Evolutionary conservation across 1,139 yeast species (phyloP), one percentile per base, ranked within the genome.

Genomic region (Nadsonia starkeyi-henricii): DNA sequence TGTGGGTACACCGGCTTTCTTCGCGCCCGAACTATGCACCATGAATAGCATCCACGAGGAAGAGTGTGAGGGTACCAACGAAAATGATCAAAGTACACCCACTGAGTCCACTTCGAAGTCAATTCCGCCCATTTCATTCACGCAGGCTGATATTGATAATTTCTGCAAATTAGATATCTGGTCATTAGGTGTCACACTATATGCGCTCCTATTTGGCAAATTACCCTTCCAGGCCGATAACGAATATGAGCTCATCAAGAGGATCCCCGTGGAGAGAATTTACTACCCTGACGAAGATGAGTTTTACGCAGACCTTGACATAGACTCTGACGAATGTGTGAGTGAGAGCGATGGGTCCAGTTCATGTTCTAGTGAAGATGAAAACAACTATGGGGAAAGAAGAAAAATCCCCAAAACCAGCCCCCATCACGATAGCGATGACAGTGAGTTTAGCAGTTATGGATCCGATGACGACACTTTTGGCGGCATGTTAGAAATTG

Each of bases 131-230:
- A 9, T 5, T 5, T 23, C 9, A 23, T 23, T n/a, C n/a, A n/a
- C 28, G 28, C 28, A 23, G 28, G 9, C 5, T 23, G 28, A 23
- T 5, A 5, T 33, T 8, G 39, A 33, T 13, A n/a, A 33, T 33
- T 33, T 7, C 17, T 70, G 80, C 58, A 86, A 85, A 62, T 85
- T 89, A 50, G 97, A 89, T 65, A 82, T 89, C 17, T 93, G 99
- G 99, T 96, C 98, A 0, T 65, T 89, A 33, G 99, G 99, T 3
- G 89, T 91, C 2, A 91, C 98, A 0, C 69, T 93, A 20, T 91
- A 81, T 62, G 89, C 97, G 63, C 69, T 93, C 44, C 64, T 91
- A 20, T 91, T 85, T 66, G 98, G 99, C 8, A 73, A 75, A 54
- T 77, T 91, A 44, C 98, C 98, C 1, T 93, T 91, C 63, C 78